phyloP scores from a whole-genome alignment of 2,329 filamentous ascomycete genomes.

The Cladophialophora immunda region DNA sequence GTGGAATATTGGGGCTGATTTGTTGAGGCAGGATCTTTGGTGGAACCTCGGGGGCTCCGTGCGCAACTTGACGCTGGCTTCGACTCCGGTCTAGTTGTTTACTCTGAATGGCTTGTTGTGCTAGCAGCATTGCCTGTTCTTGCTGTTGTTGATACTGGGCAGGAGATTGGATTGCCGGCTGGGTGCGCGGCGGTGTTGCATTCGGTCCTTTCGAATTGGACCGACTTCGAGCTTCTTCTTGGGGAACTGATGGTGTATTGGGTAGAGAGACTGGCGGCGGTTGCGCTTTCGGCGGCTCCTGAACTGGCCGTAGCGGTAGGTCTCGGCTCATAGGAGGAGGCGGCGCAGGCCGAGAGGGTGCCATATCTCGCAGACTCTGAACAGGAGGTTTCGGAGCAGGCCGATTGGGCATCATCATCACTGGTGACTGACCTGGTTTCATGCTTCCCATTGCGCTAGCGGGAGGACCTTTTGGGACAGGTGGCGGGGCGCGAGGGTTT shows the following conservation, averaged over 20 bases:
- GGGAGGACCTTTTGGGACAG: conserved; percentile 70
- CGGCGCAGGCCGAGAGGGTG: conserved; percentile 52
- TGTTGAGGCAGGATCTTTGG: conserved; percentile 40
- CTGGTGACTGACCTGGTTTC: conserved; percentile 59
- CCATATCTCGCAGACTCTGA: conserved; percentile 46
- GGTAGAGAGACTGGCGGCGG: conserved; percentile 52
- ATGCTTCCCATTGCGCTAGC: conserved; percentile 50
- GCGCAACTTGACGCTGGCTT: conserved; percentile 72
- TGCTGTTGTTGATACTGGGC: conserved; percentile 73
- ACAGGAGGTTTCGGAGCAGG: conserved; percentile 87
- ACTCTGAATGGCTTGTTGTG: conserved; percentile 77
- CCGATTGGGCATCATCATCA: conserved; percentile 79
- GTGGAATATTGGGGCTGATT: conserved; percentile 41
- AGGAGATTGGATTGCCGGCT: conserved; percentile 47
- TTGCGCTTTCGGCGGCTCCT: conserved; percentile 24
- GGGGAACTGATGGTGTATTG: conserved; percentile 67
- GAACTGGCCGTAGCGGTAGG: conserved; percentile 28
- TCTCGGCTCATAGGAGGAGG: conserved; percentile 41
- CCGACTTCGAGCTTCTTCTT: conserved; percentile 72
- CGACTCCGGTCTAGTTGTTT: conserved; percentile 74
- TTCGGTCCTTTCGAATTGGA: conserved; percentile 65
- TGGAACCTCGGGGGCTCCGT: conserved; percentile 60
- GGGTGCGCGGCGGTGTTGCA: conserved; percentile 30
- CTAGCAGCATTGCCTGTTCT: conserved; percentile 80
- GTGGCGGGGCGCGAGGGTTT: conserved; percentile 91